Base-by-base conservation (phyloP, 345 rosid species). In the Euclidium syriacum region DNA sequence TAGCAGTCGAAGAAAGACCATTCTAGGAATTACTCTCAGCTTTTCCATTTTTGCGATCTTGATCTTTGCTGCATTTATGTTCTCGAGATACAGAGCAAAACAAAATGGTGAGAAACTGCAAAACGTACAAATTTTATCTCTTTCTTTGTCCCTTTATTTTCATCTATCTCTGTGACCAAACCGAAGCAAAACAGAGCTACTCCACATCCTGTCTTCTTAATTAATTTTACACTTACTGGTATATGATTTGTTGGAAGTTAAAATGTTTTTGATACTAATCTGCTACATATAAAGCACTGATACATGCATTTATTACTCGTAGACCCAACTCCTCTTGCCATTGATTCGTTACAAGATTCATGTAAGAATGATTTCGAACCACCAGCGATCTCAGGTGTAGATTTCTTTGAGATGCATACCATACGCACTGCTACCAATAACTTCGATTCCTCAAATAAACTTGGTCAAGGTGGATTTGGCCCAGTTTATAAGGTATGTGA, bases 381-480 rank as follows among this genome's bases (percentile, higher is more conserved):
- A 51, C 38, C 40, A 27, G 60, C 52, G 15, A n/a, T 52, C 51
- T 39, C 69, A n/a, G 52, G 60, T 22, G 25, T 22, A 19, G 29
- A 18, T 12, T 32, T 43, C 33, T 65, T 30, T 58, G 65, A 68
- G 25, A 48, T 68, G 48, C 18, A 29, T 14, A 40, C 47, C 23
- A 25, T 58, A 58, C 41, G 6, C 18, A 20, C 26, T 26, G 60
- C 67, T 0, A 51, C 67, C 2, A 29, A 59, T 59, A 51, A 59
- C 9, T 68, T 68, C 51, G 29, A 33, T 9, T 0, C 10, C 15
- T 29, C 50, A 24, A 58, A 67, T 16, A 67, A 58, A 58, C 59
- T 67, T 16, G 65, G 72, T 38, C 50, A 58, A 20, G 72, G 72
- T 25, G 65, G 72, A 38, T 58, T 58, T 25, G 72, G 72, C 8